A percentile compares a stretch with the other conserved stretches of the same genome.
These are phyloP conservation scores for Mycena kentingensis DNA, from an alignment of 768 basidiomycete species.

Conservation along the genomic window DNA sequence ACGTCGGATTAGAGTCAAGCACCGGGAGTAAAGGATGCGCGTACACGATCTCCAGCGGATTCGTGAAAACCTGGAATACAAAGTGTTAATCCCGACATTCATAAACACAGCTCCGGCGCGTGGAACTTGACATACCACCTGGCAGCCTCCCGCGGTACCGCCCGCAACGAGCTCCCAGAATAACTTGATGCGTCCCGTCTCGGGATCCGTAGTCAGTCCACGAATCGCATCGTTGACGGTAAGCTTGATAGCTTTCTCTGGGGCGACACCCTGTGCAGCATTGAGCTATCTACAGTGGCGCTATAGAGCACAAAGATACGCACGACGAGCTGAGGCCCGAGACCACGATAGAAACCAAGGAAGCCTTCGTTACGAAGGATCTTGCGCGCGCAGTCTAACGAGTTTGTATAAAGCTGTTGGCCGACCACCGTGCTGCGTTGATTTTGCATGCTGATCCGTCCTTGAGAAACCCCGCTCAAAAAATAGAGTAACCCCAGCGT, in stretches of 20 bases:
- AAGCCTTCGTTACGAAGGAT: conserved; percentile 95
- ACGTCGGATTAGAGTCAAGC: conserved; percentile 11
- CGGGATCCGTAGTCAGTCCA: conserved; percentile 82
- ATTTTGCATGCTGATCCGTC: conserved; percentile 81
- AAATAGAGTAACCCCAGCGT: conserved; percentile 13
- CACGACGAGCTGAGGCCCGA: conserved; percentile 92
- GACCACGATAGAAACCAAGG: conserved; percentile 93
- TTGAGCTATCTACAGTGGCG: no score
- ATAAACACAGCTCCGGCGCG: conserved; percentile 7
- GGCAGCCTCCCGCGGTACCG: conserved; percentile 91
- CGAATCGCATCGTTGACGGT: conserved; percentile 95
- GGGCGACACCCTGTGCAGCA: conserved; percentile 77
- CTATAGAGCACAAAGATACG: not conserved
- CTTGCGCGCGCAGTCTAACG: conserved; percentile 89
- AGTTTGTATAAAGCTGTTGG: conserved; percentile 96
- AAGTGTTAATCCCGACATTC: conserved; percentile 5
- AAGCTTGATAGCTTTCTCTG: conserved; percentile 97
- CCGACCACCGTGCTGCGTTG: conserved; percentile 96
- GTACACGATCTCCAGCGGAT: conserved; percentile 95
- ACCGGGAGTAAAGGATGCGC: conserved; percentile 26
- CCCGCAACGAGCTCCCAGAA: conserved; percentile 91
- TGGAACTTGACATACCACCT: conserved; percentile 75
- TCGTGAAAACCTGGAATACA: conserved; percentile 82
- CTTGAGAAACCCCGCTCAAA: not conserved
- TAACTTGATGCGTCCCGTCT: conserved; percentile 92